Conservation (phyloP, 441 rosid species). For the Pelargonium myrrhifolium region DNA sequence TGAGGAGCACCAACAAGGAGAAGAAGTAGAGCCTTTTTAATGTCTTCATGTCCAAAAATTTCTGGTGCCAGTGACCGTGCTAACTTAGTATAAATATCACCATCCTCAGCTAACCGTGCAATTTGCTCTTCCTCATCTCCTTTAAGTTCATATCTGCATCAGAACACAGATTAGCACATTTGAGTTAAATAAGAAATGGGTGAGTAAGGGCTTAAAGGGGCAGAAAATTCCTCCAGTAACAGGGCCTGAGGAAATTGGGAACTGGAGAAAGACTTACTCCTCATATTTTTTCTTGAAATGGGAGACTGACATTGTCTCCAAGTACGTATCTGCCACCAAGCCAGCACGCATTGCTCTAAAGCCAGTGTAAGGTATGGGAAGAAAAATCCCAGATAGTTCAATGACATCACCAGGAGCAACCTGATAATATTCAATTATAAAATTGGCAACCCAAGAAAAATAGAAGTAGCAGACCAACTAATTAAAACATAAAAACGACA, state of each 20-base stretch:
- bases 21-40: slow-evolving; percentile 89
- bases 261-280: slow-evolving; percentile 52
- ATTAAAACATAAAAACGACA: not conserved
- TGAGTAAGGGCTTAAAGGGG: not conserved
- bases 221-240: not conserved
- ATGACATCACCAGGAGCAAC: slow-evolving; percentile 95
- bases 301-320: slow-evolving; percentile 86
- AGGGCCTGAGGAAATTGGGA: not conserved
- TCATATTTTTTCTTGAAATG: slow-evolving; percentile 98
- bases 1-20: slow-evolving; percentile 99
- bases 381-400: slow-evolving; percentile 95
- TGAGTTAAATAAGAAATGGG: not conserved
- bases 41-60: slow-evolving; percentile 98
- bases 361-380: slow-evolving; percentile 92
- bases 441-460: not conserved
- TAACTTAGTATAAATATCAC: slow-evolving; percentile 91
- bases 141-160: slow-evolving; percentile 71
- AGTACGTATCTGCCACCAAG: slow-evolving; percentile 89
- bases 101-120: slow-evolving; percentile 86
- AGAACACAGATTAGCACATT: slow-evolving; percentile 10
- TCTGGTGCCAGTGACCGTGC: slow-evolving; percentile 93
- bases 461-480: not conserved
- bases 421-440: slow-evolving; percentile 28
- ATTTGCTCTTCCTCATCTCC: slow-evolving; percentile 90
- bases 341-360: slow-evolving; percentile 97